Evolutionary conservation across 2,329 filamentous ascomycete species (phyloP), one percentile per base, ranked within the genome.

Genomic region (Phaeosphaeria sp.): DNA sequence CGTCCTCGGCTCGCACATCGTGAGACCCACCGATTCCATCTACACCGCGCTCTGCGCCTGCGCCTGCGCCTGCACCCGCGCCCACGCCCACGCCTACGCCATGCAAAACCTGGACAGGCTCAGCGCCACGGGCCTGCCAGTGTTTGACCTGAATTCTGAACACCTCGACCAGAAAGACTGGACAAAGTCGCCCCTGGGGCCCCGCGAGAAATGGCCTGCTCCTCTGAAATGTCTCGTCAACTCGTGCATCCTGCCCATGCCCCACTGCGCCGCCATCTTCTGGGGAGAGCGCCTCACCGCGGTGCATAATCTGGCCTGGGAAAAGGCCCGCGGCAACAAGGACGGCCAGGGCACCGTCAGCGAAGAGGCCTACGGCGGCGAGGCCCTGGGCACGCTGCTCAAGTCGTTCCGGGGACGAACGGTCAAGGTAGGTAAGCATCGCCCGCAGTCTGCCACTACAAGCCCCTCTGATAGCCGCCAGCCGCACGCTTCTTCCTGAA

Each of bases 231-330:
- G 65, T 48, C 70, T 76, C 47, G 68, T 75, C 47, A 68, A 71
- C 58, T 65, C 69, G 15, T 79, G 78, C 25, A 60, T 80, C 18
- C 67, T 77, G 18, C 74, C 78, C 13, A 73, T 82, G 49, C 68
- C 75, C 11, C 78, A 81, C 57, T 76, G 77, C 11, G 66, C 77
- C 2, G 78, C 78, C 43, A 69, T 82, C 21, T 80, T 80, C 61
- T 81, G 79, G 79, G 76, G 75, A 17, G 60, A 72, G 9, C 70
- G 77, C 11, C 66, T 79, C 21, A 59, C 70, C 9, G 68, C 78
- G 13, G 65, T 81, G 6, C 75, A 79, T 62, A 82, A 82, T 55
- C 51, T 77, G 15, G 74, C 76, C 5, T 82, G 80, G 80, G 68
- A 61, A 15, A 75, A 74, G 49, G 73, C 71, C 6, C 69, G 72